Conservation (phyloP, 2,329 filamentous ascomycete genomes). For the Cladobotryum mycophilum region DNA sequence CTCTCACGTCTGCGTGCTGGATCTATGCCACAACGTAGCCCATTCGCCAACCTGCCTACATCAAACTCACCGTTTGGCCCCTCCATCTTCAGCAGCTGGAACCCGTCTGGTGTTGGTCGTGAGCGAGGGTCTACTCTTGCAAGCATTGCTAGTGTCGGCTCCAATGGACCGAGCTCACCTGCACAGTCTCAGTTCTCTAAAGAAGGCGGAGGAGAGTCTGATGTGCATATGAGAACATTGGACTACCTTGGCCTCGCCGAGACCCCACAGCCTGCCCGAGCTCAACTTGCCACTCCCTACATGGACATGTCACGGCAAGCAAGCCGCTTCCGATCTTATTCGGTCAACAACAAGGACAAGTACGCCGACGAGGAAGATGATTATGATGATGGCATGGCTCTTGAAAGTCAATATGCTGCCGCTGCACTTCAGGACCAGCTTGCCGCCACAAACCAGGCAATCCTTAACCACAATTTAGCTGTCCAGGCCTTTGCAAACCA, state of each 20-base stretch:
- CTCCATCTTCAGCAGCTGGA: conserved; percentile 87
- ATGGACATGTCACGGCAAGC: conserved; percentile 70
- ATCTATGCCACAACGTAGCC: conserved; percentile 85
- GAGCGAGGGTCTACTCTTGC: conserved; percentile 81
- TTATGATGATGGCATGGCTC: conserved; percentile 50
- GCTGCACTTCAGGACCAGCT: conserved; percentile 53
- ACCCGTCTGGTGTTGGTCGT: conserved; percentile 56
- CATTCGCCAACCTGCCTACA: conserved; percentile 52
- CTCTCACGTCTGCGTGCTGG: conserved; percentile 83
- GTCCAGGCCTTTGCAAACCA: conserved; percentile 89
- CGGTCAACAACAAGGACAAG: conserved; percentile 96
- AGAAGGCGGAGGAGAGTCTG: conserved; percentile 77
- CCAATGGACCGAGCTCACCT: conserved; percentile 83
- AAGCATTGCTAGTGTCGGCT: conserved; percentile 77
- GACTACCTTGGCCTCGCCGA: conserved; percentile 95
- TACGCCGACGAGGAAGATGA: conserved; percentile 87
- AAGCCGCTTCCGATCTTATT: conserved; percentile 93
- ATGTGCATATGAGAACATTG: conserved; percentile 82
- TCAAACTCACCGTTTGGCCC: conserved; percentile 71
- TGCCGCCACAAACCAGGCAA: conserved; percentile 60
- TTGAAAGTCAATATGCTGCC: conserved; percentile 55
- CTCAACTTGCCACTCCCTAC: conserved; percentile 68
- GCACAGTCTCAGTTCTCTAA: conserved; percentile 79
- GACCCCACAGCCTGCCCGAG: conserved; percentile 74
- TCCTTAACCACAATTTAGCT: conserved; percentile 86